Evolutionary conservation across 345 rosid genomes (phyloP), one percentile per base, ranked within the genome.

Genomic region (Eutrema heterophyllum): DNA sequence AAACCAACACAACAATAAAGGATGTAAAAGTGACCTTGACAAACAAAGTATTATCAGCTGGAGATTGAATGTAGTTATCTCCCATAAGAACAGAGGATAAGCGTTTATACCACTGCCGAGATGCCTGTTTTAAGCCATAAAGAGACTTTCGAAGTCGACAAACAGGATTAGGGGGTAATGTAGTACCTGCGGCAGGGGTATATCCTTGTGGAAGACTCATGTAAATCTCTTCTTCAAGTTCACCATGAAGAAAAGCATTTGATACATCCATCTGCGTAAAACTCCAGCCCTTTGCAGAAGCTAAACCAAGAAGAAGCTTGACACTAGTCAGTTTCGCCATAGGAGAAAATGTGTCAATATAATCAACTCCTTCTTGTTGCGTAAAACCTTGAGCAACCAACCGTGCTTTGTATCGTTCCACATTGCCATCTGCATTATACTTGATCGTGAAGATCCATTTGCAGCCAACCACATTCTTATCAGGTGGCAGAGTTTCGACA

Each of bases 11-110:
- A 0, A 1, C 21, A 1, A 63, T 3, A 5, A 5, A 12, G 0
- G 4, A 16, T 4, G 5, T 10, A 27, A 0, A 1, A 13, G 0
- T 43, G 2, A 9, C 3, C 5, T 9, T 2, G 0, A n/a, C n/a
- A 9, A 63, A 63, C 0, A 63, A 0, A 0, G 53, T 16, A 5
- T 44, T 5, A 5, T 63, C 27, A 0, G 39, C 0, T 0, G 15
- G n/a, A 3, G 53, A 43, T n/a, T 44, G 4, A 8, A 43, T 0
- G 6, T 24, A 8, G 27, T 35, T 6, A 35, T 10, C 7, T 2
- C 0, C 1, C 7, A 11, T 0, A 1, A 29, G 0, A 0, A 4
- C 9, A 0, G 15, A 43, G 0, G n/a, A 27, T 0, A 48, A 8
- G 0, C 6, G 8, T 0, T 16, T 2, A 15, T 16, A 48, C 12